Evolutionary conservation across 495 filamentous ascomycete genomes (phyloP).

Genomic region (Hyphodiscus hymeniophilus): DNA sequence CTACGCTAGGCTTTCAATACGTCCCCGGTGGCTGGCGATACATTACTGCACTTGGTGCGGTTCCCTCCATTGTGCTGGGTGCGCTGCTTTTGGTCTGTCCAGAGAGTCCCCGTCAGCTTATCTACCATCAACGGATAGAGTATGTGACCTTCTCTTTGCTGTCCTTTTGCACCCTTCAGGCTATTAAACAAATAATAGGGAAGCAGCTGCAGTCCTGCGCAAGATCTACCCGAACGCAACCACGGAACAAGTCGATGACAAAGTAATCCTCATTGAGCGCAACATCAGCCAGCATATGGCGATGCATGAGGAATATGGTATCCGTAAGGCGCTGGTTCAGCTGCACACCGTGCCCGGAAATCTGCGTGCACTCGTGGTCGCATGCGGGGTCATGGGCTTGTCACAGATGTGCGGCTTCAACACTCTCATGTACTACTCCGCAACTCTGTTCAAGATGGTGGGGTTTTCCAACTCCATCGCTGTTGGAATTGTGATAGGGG

Average conservation of each 20-base stretch:
- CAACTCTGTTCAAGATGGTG: constrained; percentile 41
- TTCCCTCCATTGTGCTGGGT: constrained; percentile 36
- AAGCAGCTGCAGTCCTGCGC: background rate
- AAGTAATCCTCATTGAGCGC: background rate
- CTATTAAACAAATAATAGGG: constrained; percentile 31
- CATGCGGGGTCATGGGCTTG: constrained; percentile 41
- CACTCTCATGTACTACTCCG: constrained; percentile 40
- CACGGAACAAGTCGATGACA: background rate
- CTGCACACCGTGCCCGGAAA: background rate
- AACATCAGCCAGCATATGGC: background rate
- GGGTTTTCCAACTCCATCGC: constrained; percentile 42
- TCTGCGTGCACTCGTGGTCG: constrained; percentile 21
- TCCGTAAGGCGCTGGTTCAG: background rate
- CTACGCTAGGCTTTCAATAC: constrained; percentile 37
- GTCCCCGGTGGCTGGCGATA: constrained; percentile 40
- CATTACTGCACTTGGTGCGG: constrained; percentile 37
- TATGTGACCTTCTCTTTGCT: too few relatives aligned
- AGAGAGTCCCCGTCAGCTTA: constrained; percentile 43
- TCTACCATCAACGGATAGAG: too few relatives aligned
- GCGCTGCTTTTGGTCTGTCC: constrained; percentile 36
- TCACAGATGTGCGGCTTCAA: constrained; percentile 39
- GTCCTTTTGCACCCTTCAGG: too few relatives aligned
- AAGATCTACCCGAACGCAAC: background rate
- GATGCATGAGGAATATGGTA: background rate
- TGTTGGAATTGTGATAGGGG: constrained; percentile 39